Evolutionary conservation across 768 basidiomycete species (phyloP).

Genomic region (Lepiota venenata): DNA sequence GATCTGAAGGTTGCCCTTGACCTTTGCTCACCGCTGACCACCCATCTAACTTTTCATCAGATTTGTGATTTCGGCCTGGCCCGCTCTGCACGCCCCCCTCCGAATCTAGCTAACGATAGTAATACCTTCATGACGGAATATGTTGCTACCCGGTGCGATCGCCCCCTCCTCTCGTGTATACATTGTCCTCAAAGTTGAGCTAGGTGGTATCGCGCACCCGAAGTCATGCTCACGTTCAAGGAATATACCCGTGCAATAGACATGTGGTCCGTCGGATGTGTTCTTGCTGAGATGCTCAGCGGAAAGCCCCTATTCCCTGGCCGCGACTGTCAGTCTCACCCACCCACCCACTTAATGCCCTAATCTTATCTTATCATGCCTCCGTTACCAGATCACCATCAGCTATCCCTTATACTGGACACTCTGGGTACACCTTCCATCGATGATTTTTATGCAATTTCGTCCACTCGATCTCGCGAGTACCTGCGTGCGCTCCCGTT

Average conservation of each 20-base stretch:
- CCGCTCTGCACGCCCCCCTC: slow-evolving; percentile 71
- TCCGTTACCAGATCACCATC: slow-evolving; percentile 73
- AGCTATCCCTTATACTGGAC: slow-evolving; percentile 88
- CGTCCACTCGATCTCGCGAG: slow-evolving; percentile 71
- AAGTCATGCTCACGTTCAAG: slow-evolving; percentile 98
- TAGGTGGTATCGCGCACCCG: slow-evolving; percentile 96
- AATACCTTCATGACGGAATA: slow-evolving; percentile 92
- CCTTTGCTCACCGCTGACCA: not conserved
- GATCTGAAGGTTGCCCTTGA: slow-evolving; percentile 78
- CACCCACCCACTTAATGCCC: slow-evolving; percentile 15
- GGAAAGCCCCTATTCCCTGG: slow-evolving; percentile 95
- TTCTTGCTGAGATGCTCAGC: slow-evolving; percentile 87
- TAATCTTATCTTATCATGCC: slow-evolving; percentile 10
- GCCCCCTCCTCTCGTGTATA: not conserved
- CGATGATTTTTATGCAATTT: slow-evolving; percentile 95
- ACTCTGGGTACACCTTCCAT: slow-evolving; percentile 89
- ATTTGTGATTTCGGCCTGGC: slow-evolving; percentile 89
- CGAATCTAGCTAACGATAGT: slow-evolving; percentile 65
- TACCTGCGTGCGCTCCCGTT: slow-evolving; percentile 90
- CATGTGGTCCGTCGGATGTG: slow-evolving; percentile 85
- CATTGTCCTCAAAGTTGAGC: not conserved
- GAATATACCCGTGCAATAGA: slow-evolving; percentile 90
- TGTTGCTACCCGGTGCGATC: slow-evolving; percentile 78
- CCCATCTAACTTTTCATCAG: slow-evolving; percentile 31
- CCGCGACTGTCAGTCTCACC: slow-evolving; percentile 67